Conservation (phyloP, 495 filamentous ascomycete species). For the Aspergillus taichungensis region DNA sequence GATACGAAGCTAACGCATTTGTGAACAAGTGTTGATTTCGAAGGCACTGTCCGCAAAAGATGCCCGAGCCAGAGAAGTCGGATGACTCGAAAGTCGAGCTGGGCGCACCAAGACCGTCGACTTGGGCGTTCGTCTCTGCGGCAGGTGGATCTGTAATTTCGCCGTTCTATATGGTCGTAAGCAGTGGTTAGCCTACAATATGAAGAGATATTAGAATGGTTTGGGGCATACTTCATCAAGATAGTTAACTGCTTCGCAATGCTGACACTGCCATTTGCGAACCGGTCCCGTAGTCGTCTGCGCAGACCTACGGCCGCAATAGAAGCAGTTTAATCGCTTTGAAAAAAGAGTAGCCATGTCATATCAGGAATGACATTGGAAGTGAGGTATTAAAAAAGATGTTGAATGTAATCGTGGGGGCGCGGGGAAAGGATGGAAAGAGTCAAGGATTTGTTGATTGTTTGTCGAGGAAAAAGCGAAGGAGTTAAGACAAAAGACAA, state of each 20-base stretch:
- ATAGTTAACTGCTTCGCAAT: constrained; percentile 76
- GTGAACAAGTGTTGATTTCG: constrained; percentile 75
- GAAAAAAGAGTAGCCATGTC: constrained; percentile 41
- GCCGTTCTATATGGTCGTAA: constrained; percentile 48
- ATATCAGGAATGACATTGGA: constrained; percentile 13
- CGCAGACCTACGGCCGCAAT: constrained; percentile 57
- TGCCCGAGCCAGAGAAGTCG: constrained; percentile 29
- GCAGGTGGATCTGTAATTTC: constrained; percentile 82
- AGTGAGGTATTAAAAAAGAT: no score
- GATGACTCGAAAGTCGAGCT: constrained; percentile 24
- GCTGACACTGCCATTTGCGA: constrained; percentile 56
- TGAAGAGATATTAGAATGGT: neutral
- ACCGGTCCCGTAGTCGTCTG: constrained; percentile 42
- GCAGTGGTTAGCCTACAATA: neutral
- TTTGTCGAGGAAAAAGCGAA: constrained; percentile 4
- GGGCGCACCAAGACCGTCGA: constrained; percentile 17
- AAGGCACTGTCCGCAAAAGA: constrained; percentile 71
- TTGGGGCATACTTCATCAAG: constrained; percentile 50
- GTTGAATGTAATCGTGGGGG: neutral
- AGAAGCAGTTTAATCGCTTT: constrained; percentile 60
- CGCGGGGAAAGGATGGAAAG: constrained; percentile 1
- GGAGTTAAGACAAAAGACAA: constrained; percentile 19
- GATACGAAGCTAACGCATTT: constrained; percentile 57
- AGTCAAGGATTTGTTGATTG: constrained; percentile 3
- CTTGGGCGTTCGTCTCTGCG: constrained; percentile 30